Percentiles rank a stretch among this genome's conserved stretches.
These are phyloP conservation scores for Bretschneidera sinensis DNA, from an alignment of 345 rosid genomes.

Conservation along the genomic window DNA sequence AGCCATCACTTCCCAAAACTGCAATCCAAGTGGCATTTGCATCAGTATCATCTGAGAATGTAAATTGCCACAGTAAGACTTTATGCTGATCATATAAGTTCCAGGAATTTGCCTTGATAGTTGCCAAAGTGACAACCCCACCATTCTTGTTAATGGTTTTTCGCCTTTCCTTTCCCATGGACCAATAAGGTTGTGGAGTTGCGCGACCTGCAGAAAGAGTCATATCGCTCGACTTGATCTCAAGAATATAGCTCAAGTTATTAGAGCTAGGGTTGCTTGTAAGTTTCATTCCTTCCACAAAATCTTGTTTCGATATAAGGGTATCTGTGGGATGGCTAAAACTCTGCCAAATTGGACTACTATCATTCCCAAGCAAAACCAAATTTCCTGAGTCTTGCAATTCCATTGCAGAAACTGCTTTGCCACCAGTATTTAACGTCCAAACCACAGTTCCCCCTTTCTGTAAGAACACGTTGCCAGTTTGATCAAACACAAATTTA, in stretches of 20 bases:
- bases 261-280: slow-evolving; percentile 38
- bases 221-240: slow-evolving; percentile 76
- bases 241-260: slow-evolving; percentile 64
- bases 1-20: slow-evolving; percentile 60
- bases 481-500: slow-evolving; percentile 39
- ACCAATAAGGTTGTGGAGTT: slow-evolving; percentile 81
- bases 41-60: slow-evolving; percentile 27
- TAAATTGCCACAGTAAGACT: slow-evolving; percentile 52
- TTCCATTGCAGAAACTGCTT: slow-evolving; percentile 58
- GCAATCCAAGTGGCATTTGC: slow-evolving; percentile 69
- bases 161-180: slow-evolving; percentile 43
- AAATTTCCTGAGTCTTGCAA: slow-evolving; percentile 79
- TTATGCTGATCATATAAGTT: slow-evolving; percentile 53
- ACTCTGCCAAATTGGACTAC: slow-evolving; percentile 65
- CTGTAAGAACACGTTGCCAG: slow-evolving; percentile 52
- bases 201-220: slow-evolving; percentile 52
- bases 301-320: slow-evolving; percentile 56
- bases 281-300: slow-evolving; percentile 68
- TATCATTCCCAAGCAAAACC: slow-evolving; percentile 45
- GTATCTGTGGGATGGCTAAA: slow-evolving; percentile 82
- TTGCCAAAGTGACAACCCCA: slow-evolving; percentile 38
- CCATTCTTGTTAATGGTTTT: slow-evolving; percentile 41
- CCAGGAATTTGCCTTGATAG: slow-evolving; percentile 69
- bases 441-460: slow-evolving; percentile 49
- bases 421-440: slow-evolving; percentile 43